Base-by-base conservation (phyloP, 371 early-diverging fungal genomes). In the Circinella umbellata region DNA sequence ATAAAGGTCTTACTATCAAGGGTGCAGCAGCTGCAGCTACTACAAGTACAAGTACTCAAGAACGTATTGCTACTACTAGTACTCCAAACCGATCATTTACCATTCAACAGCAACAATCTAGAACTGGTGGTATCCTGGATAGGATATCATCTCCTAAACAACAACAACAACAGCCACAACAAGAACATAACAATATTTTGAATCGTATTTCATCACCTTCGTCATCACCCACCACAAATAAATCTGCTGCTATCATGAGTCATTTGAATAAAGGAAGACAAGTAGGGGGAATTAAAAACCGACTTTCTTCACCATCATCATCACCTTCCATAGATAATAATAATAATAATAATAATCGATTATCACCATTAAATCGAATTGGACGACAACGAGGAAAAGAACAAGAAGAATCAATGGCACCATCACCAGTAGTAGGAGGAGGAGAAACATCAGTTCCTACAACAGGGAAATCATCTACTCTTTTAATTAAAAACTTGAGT, bases 1-100 rank as follows among this genome's bases (percentile, higher is more conserved):
- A 37, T 39, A 64, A 64, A 35, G 65, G 65, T 5, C 49, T 64
- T 35, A 47, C 65, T 8, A 64, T 64, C 18, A 64, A 64, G 18
- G 65, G 65, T 36, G 65, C 65, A 17, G 65, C 65, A 13, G 65
- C 65, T 34, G 65, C 65, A 11, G 65, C 65, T 47, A 18, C 63
- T 47, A 18, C 63, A 34, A 18, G 47, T 47, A 42, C 46, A 11
- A 42, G 1, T 34, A 5, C 62, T 27, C 27, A 27, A 27, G 27
- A 27, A 27, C 27, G 27, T 27, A 27, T 27, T 39, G 8, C 11
- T 36, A 59, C 60, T 1, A 59, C 60, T 3, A 27, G 13, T 42
- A 8, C 6, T 10, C 63, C 42, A 47, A n/a, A 4, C 10, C 63
- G 37, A 11, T 20, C 18, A 10, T 20, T 0, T 47, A 18, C 37